Evolutionary conservation across 2,329 filamentous ascomycete genomes (phyloP), one percentile per base, ranked within the genome.

Genomic region (Sporothrix pseudoabietina): DNA sequence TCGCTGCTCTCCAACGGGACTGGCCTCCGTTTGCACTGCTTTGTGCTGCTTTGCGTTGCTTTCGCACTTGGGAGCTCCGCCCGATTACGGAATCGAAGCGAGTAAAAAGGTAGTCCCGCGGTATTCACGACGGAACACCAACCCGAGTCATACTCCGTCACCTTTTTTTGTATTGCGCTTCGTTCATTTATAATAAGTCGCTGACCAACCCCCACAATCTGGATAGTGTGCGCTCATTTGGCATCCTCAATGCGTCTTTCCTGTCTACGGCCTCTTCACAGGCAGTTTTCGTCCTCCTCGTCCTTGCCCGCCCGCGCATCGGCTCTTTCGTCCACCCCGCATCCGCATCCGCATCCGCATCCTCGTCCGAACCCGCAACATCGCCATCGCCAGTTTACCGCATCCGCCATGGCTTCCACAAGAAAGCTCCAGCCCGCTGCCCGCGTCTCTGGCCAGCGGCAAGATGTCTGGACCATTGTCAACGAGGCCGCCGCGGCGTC

Each of bases 401-500:
- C 72, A 30, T 39, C 69, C 35, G 72, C 72, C 72, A 66, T 52
- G 70, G 73, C 73, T 6, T 55, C 71, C 44, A 71, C 71, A 32
- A 63, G n/a, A 12, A 83, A 83, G 77, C 78, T 83, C 49, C 80
- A 82, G 78, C 81, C 82, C 55, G 82, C 82, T 8, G 82, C 82
- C 39, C 78, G 82, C 47, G 82, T 83, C 61, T 79, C 81, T 12
- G 80, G 81, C n/a, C 79, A 81, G 74, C 77, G 80, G 72, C 81
- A 83, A 65, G 80, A 83, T 81, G 82, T 83, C 16, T 83, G 82
- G 84, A 82, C 84, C 44, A 86, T 87, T 77, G 81, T 87, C 79
- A 87, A 87, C 74, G 85, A 87, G 79, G 85, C 82, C 2, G 85
- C 85, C 0, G 82, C 83, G 0, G 83, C 84, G 10, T 86, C 85